Conservation (phyloP, 345 rosid genomes). For the Sisymbrium irio region DNA sequence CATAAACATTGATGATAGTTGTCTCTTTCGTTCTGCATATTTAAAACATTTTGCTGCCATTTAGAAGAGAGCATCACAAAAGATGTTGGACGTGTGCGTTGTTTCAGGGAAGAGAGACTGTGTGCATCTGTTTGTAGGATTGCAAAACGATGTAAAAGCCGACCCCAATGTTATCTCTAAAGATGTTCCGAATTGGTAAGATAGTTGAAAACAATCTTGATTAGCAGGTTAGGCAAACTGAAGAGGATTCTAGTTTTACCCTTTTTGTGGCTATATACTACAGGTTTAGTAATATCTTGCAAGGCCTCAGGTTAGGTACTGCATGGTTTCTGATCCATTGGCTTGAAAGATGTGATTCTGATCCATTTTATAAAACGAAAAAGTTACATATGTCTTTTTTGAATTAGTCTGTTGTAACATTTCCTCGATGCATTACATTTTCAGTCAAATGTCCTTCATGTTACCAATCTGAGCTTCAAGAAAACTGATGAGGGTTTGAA, state of each 20-base stretch:
- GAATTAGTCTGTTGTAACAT: constrained; percentile 28
- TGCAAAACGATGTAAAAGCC: too few species aligned
- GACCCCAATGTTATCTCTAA: too few species aligned
- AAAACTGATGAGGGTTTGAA: constrained; percentile 75
- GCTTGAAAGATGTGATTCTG: neutral
- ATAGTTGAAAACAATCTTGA: constrained; percentile 4
- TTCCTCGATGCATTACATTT: constrained; percentile 24
- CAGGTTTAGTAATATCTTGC: constrained; percentile 1
- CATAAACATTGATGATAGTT: too few species aligned
- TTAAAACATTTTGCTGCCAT: too few species aligned
- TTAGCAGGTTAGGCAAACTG: constrained; percentile 6
- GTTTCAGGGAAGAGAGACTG: too few species aligned
- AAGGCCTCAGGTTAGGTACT: constrained; percentile 9
- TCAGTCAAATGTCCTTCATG: constrained; percentile 82
- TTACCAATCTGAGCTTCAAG: constrained; percentile 92
- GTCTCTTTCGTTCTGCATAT: too few species aligned
- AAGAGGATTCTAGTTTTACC: neutral
- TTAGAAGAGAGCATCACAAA: too few species aligned
- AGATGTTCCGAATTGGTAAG: constrained; percentile 3
- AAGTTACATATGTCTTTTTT: neutral
- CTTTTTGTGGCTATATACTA: neutral
- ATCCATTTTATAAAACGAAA: neutral
- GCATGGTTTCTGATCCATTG: neutral
- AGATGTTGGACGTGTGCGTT: too few species aligned
- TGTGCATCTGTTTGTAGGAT: too few species aligned